Conservation (phyloP, 345 rosid species). For the Clarkia xantiana region DNA sequence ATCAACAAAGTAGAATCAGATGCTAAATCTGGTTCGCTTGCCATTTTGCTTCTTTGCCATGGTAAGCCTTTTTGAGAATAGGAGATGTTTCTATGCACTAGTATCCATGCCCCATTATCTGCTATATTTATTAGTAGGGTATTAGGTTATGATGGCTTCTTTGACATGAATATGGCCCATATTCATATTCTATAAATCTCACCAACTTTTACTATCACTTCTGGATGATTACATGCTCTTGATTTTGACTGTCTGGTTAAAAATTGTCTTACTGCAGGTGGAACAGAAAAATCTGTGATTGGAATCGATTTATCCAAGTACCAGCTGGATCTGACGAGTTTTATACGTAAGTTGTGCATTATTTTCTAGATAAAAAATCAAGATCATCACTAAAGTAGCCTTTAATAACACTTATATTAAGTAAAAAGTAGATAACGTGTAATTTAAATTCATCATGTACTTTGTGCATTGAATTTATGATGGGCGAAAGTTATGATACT, state of each 20-base stretch:
- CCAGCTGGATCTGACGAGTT: conserved; percentile 32
- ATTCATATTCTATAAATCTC: no score
- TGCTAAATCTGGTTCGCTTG: conserved; percentile 67
- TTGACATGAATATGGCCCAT: no score
- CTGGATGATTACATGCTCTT: no score
- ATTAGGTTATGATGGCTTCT: no score
- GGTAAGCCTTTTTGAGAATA: conserved; percentile 30
- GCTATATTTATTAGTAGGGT: no score
- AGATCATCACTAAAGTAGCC: not conserved
- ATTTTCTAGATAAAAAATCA: not conserved
- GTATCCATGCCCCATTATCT: no score
- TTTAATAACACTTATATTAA: not conserved
- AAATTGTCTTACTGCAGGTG: conserved; percentile 37
- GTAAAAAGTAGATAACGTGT: no score
- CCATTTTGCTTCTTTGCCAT: conserved; percentile 70
- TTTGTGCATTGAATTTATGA: no score
- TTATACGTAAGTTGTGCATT: conserved; percentile 18
- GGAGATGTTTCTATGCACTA: no score
- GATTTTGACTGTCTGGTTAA: conserved; percentile 2
- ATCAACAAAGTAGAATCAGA: conserved; percentile 61
- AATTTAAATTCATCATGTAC: no score
- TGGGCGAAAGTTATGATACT: no score
- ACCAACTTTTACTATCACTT: no score
- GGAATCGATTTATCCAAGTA: conserved; percentile 51
- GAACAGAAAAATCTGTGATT: conserved; percentile 41